phyloP scores from a whole-genome alignment of 2,329 filamentous ascomycete genomes.

The Hortaea werneckii region DNA sequence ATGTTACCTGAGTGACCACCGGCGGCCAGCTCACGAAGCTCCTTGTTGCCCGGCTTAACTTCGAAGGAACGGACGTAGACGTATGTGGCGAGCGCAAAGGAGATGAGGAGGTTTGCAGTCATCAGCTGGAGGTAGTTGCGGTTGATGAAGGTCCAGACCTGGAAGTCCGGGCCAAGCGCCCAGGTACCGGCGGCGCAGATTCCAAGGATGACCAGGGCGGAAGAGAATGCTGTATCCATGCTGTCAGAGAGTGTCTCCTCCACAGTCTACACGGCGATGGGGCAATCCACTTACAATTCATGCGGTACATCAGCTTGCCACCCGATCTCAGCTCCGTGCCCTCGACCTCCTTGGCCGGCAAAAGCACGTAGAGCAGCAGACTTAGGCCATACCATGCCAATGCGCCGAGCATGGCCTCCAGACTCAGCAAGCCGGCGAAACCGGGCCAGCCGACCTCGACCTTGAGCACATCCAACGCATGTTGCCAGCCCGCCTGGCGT shows the following conservation, averaged over 20 bases:
- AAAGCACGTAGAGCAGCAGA: slow-evolving; percentile 60
- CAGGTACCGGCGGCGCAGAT: slow-evolving; percentile 64
- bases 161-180: slow-evolving; percentile 68
- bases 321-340: slow-evolving; percentile 62
- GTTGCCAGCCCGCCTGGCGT: slow-evolving; percentile 19
- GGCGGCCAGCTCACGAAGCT: slow-evolving; percentile 66
- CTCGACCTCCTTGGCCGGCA: slow-evolving; percentile 63
- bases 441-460: slow-evolving; percentile 78
- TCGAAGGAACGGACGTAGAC: slow-evolving; percentile 76
- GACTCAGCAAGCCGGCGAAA: slow-evolving; percentile 58
- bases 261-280: not conserved
- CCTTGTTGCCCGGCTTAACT: slow-evolving; percentile 63
- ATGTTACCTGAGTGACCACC: slow-evolving; percentile 76
- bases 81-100: slow-evolving; percentile 61
- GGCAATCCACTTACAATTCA: slow-evolving; percentile 40
- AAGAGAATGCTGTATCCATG: slow-evolving; percentile 53
- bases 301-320: slow-evolving; percentile 68
- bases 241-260: not conserved
- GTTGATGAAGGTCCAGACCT: slow-evolving; percentile 85
- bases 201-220: slow-evolving; percentile 63
- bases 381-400: slow-evolving; percentile 71
- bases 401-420: slow-evolving; percentile 57
- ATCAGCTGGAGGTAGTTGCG: slow-evolving; percentile 83
- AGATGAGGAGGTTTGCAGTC: slow-evolving; percentile 70
- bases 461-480: slow-evolving; percentile 61